Percentiles rank a stretch among this genome's conserved stretches.
phyloP scores from a whole-genome alignment of 371 early-diverging fungal species.

The Mortierella sp. region DNA sequence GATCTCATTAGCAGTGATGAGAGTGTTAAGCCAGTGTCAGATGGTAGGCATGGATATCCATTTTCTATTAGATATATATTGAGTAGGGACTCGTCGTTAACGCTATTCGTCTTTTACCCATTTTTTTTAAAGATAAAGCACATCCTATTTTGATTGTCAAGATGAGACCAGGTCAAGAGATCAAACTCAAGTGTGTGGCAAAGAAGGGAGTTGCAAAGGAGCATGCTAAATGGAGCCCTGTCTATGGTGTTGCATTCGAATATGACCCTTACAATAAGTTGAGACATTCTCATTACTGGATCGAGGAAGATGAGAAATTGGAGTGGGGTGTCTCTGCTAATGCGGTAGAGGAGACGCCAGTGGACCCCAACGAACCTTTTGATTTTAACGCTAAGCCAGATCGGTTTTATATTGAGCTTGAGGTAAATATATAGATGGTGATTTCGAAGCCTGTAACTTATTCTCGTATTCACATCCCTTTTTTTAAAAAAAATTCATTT shows the following conservation, averaged over 20 bases:
- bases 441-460: neutral
- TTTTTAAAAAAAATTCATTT: neutral
- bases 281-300: conserved; percentile 96
- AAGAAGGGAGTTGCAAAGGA: conserved; percentile 97
- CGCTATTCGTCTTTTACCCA: neutral
- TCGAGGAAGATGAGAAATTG: conserved; percentile 85
- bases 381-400: conserved; percentile 91
- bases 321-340: conserved; percentile 87
- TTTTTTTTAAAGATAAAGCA: conserved; percentile 29
- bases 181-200: conserved; percentile 89
- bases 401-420: conserved; percentile 90
- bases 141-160: conserved; percentile 86
- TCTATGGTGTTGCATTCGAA: conserved; percentile 93
- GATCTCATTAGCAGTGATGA: conserved; percentile 86
- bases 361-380: conserved; percentile 75
- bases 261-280: conserved; percentile 98
- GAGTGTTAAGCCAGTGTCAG: conserved; percentile 81
- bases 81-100: too few species aligned
- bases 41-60: conserved; percentile 59
- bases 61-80: neutral
- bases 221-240: conserved; percentile 99
- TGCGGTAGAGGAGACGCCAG: conserved; percentile 76
- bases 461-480: neutral
- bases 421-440: conserved; percentile 62
- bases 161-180: conserved; percentile 93